phyloP scores from a whole-genome alignment of 805 yeast species.

The Lachancea nothofagi region DNA sequence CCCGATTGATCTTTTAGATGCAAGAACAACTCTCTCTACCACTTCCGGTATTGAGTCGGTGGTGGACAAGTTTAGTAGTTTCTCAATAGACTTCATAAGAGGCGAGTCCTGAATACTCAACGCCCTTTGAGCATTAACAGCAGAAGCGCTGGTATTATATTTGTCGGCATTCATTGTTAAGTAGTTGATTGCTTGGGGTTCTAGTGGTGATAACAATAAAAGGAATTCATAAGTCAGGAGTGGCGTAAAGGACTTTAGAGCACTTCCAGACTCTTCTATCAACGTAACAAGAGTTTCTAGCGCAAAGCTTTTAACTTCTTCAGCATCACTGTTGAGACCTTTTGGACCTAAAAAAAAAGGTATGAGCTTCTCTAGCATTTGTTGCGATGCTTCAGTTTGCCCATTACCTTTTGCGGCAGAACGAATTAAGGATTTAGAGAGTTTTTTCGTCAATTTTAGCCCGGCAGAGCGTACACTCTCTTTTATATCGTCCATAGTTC shows the following conservation, averaged over 20 bases:
- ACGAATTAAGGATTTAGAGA: constrained; percentile 58
- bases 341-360: constrained; percentile 76
- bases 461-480: constrained; percentile 89
- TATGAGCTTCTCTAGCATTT: constrained; percentile 50
- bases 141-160: constrained; percentile 64
- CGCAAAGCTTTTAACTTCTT: constrained; percentile 74
- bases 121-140: constrained; percentile 71
- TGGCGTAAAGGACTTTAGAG: constrained; percentile 64
- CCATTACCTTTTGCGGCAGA: constrained; percentile 18
- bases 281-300: constrained; percentile 67
- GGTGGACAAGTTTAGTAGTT: constrained; percentile 49
- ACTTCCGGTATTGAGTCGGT: constrained; percentile 39
- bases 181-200: constrained; percentile 86
- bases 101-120: constrained; percentile 77
- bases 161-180: constrained; percentile 83
- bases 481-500: constrained; percentile 90
- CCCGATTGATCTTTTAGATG: constrained; percentile 72
- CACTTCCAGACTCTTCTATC: constrained; percentile 55
- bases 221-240: constrained; percentile 63
- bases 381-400: constrained; percentile 14
- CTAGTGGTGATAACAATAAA: constrained; percentile 73
- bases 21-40: constrained; percentile 44
- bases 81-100: constrained; percentile 80
- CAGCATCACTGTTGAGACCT: constrained; percentile 80
- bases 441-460: constrained; percentile 53